phyloP scores from a whole-genome alignment of 768 basidiomycete genomes.

The Boletus pseudopeckii region DNA sequence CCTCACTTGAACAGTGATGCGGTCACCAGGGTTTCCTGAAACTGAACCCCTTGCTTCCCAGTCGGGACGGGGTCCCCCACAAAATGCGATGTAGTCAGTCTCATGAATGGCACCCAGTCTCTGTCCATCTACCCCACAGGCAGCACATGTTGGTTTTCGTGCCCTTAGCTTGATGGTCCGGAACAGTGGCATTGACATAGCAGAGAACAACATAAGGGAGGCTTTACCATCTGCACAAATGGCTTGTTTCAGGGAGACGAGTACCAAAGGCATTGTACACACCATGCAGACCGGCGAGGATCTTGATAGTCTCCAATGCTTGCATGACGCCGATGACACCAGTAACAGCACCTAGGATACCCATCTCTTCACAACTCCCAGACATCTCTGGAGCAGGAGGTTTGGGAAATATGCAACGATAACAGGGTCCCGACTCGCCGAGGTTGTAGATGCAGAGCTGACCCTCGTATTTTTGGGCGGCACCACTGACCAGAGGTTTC shows the following conservation, averaged over 20 bases:
- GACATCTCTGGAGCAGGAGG: slow-evolving; percentile 61
- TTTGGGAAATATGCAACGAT: slow-evolving; percentile 83
- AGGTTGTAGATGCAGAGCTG: slow-evolving; percentile 78
- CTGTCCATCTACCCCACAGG: slow-evolving; percentile 55
- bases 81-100: slow-evolving; percentile 83
- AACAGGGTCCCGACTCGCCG: slow-evolving; percentile 75
- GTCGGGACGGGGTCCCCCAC: slow-evolving; percentile 68
- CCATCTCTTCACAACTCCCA: slow-evolving; percentile 79
- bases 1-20: slow-evolving; percentile 43
- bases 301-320: slow-evolving; percentile 84
- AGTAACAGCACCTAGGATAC: slow-evolving; percentile 79
- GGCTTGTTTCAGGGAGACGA: slow-evolving; percentile 1
- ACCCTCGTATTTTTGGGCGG: slow-evolving; percentile 83
- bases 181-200: slow-evolving; percentile 67
- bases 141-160: slow-evolving; percentile 65
- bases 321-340: slow-evolving; percentile 89
- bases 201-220: slow-evolving; percentile 70
- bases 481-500: slow-evolving; percentile 90
- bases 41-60: slow-evolving; percentile 57
- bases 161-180: slow-evolving; percentile 76
- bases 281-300: slow-evolving; percentile 69
- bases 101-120: slow-evolving; percentile 46
- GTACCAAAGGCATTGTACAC: slow-evolving; percentile 9
- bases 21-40: slow-evolving; percentile 38
- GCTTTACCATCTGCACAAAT: slow-evolving; percentile 51